phyloP scores from a whole-genome alignment of 768 basidiomycete genomes.

The Obba rivulosa region DNA sequence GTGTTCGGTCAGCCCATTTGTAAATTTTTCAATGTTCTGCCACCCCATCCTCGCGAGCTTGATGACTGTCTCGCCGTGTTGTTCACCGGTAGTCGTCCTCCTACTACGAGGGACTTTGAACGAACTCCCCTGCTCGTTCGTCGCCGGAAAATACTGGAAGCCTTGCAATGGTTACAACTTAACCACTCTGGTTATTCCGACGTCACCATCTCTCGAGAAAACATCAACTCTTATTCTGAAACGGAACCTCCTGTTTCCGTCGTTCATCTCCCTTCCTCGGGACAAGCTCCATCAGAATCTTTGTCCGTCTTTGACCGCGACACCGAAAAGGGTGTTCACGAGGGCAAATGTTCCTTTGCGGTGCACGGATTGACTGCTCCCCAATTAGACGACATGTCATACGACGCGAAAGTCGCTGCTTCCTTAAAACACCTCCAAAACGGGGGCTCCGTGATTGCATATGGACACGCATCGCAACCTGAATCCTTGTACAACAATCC shows the following conservation, averaged over 20 bases:
- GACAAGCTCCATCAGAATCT: neutral
- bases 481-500: conserved; percentile 31
- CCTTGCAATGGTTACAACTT: conserved; percentile 12
- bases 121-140: conserved; percentile 14
- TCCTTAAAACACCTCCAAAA: conserved; percentile 25
- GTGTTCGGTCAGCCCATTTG: conserved; percentile 26
- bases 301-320: conserved; percentile 21
- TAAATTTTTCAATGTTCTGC: conserved; percentile 28
- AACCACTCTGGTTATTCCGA: conserved; percentile 12
- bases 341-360: conserved; percentile 31
- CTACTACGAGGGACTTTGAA: conserved; percentile 22
- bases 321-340: conserved; percentile 23
- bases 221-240: conserved; percentile 14
- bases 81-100: conserved; percentile 24
- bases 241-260: conserved; percentile 18
- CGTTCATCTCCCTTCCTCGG: neutral
- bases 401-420: conserved; percentile 14
- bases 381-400: conserved; percentile 11
- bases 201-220: conserved; percentile 11
- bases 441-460: conserved; percentile 22
- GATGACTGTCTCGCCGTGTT: conserved; percentile 26
- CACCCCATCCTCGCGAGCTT: conserved; percentile 27
- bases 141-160: conserved; percentile 4
- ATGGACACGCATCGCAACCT: conserved; percentile 23
- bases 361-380: conserved; percentile 32